Conservation (phyloP, 2,329 filamentous ascomycete species). For the Xylaria sp. region DNA sequence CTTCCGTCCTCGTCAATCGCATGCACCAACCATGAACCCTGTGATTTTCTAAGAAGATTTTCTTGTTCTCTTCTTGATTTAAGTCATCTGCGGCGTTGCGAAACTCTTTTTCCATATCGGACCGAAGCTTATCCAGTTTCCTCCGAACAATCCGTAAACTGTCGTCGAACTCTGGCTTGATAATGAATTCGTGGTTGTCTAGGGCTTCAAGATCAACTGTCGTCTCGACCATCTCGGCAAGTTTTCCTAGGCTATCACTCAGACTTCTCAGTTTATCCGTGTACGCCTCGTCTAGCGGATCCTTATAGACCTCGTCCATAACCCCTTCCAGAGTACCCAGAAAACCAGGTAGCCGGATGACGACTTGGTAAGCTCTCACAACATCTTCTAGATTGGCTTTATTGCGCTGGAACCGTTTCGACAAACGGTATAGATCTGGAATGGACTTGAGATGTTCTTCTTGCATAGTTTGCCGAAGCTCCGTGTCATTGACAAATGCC, state of each 20-base stretch:
- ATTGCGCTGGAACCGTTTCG: conserved; percentile 94
- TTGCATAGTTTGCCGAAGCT: conserved; percentile 94
- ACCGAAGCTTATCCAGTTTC: conserved; percentile 85
- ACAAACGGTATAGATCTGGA: conserved; percentile 90
- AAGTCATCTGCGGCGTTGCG: conserved; percentile 80
- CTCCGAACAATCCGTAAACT: conserved; percentile 86
- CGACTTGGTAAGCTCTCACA: conserved; percentile 92
- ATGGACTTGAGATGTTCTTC: conserved; percentile 94
- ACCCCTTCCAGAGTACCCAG: conserved; percentile 89
- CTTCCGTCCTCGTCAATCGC: conserved; percentile 89
- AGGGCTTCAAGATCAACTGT: conserved; percentile 95
- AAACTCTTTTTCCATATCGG: conserved; percentile 87
- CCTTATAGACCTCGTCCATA: conserved; percentile 94
- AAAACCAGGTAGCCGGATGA: conserved; percentile 91
- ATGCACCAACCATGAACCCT: conserved; percentile 97
- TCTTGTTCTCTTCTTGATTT: conserved; percentile 94
- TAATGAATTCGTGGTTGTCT: conserved; percentile 97
- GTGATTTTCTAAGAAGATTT: conserved; percentile 97
- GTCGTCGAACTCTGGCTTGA: conserved; percentile 98
- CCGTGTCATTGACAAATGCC: conserved; percentile 92
- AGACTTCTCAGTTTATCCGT: conserved; percentile 83
- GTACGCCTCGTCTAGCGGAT: conserved; percentile 86
- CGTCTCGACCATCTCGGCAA: conserved; percentile 98
- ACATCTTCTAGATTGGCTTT: conserved; percentile 95
- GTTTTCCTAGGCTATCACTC: conserved; percentile 81